Base-by-base conservation (phyloP, 2,329 filamentous ascomycete genomes). In the Fusarium compactum region DNA sequence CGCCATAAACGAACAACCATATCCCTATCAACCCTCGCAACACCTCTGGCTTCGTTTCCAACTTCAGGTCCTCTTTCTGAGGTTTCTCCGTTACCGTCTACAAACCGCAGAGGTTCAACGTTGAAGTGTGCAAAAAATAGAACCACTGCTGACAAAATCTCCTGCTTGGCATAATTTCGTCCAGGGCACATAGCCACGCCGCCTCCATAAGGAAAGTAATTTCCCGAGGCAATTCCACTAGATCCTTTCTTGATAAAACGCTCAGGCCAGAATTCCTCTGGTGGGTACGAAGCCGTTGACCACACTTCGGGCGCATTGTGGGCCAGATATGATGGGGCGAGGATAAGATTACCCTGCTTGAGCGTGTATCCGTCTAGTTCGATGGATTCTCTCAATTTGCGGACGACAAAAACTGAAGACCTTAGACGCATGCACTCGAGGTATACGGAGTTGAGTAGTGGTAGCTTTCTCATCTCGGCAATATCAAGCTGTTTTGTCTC, bases 161-260 rank as follows among this genome's bases (percentile, higher is more conserved):
- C 74, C 46, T 73, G 74, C 59, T 75, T 76, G 9, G 74, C 74
- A 29, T 74, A 76, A 22, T 75, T 68, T 5, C 74, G 62, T 2
- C 74, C 74, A 1, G 74, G 74, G n/a, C 74, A 76, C 69, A 76
- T 76, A 5, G 70, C 72, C 18, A 61, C 64, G 3, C 74, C 74
- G 3, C 74, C 74, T 18, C 74, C 74, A 12, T 75, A 76, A 8
- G 74, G 74, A 40, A 75, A 76, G 22, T 65, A 76, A 20, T 74
- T 72, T 5, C 71, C 68, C 8, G 68, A 51, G 20, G 67, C 50
- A 45, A 70, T 65, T 4, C 62, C 62, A 27, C 41, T 27, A 8
- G 57, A 65, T 6, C 69, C 62, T 30, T 56, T 58, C 44, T 69
- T 65, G 15, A 74, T 57, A 22, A 74, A 74, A 7, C 71, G 53